Percentiles rank a stretch among this genome's conserved stretches.
These are phyloP conservation scores for Bipolaris bicolor DNA, from an alignment of 2,329 filamentous ascomycete species.

Conservation along the genomic window DNA sequence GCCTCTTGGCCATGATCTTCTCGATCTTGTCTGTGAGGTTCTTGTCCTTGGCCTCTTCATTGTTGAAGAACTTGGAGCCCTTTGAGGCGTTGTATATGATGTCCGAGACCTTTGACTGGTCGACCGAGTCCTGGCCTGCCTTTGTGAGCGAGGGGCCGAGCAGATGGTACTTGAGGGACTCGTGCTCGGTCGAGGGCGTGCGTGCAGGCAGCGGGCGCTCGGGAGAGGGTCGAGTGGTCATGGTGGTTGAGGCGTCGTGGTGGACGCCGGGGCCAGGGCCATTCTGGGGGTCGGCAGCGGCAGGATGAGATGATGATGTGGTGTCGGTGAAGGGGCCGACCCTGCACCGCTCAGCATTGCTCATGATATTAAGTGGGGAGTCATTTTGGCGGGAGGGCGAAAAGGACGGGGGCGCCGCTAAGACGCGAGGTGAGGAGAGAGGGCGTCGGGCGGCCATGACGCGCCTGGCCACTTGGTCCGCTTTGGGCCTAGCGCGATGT, in stretches of 20 bases:
- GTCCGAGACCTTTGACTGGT: conserved; percentile 92
- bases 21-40: conserved; percentile 85
- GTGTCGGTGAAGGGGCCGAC: conserved; percentile 20
- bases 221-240: conserved; percentile 13
- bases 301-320: conserved; percentile 9
- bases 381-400: conserved; percentile 19
- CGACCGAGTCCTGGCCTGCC: conserved; percentile 89
- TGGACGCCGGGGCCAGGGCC: conserved; percentile 18
- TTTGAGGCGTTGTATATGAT: conserved; percentile 97
- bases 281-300: conserved; percentile 15
- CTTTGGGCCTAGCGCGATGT: conserved; percentile 18
- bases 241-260: conserved; percentile 18
- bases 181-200: conserved; percentile 30
- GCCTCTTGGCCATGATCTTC: conserved; percentile 76
- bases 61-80: conserved; percentile 94
- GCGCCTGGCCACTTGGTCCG: conserved; percentile 26
- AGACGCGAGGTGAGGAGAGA: conserved; percentile 22
- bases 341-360: conserved; percentile 21
- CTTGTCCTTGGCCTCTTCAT: conserved; percentile 83
- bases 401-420: conserved; percentile 12
- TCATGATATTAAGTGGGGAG: conserved; percentile 26
- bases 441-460: conserved; percentile 24
- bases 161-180: conserved; percentile 85
- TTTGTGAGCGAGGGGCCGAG: conserved; percentile 92
- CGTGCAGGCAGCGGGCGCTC: conserved; percentile 26